Base-by-base conservation (phyloP, 441 rosid species). In the Francoa sonchifolia region DNA sequence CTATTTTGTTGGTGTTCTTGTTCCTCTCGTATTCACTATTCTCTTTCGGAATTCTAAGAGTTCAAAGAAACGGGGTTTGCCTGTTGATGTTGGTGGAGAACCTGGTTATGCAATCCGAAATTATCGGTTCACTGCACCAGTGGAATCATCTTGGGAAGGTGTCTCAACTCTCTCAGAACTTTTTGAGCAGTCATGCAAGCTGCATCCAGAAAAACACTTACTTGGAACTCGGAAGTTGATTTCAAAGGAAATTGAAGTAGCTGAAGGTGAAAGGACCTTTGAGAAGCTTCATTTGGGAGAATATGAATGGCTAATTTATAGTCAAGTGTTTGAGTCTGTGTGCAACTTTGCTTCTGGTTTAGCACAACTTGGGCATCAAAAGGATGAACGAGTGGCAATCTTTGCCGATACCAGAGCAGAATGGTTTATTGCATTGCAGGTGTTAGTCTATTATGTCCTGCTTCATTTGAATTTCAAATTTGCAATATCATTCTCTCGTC, bases 201-300 rank as follows among this genome's bases (percentile, higher is more conserved):
- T 32, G 50, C 80, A 87, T 28, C 46, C 39, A 0, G 62, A 77
- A 20, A 81, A 69, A 46, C 50, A 1, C 38, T 66, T 92, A 47
- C 92, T 92, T 23, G 97, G 99, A 3, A 87, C 92, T 2, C 61
- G 99, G 37, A 59, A 60, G 45, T 47, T 83, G 47, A 69, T 92
- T 39, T 66, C 82, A 6, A 77, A 60, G 44, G 99, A 81, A 59
- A 49, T 47, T 39, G 79, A 83, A 68, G 72, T 74, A 28, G 38
- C 50, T 33, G 45, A 52, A 1, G 88, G 79, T 23, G 96, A 96
- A 9, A 73, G 69, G 59, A 34, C 79, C 5, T 81, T 87, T 35
- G 95, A 92, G 82, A 92, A 87, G 62, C 77, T 87, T 59, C 97
- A 83, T 68, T 57, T 92, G 58, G 99, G 97, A 47, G 97, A 87